These are phyloP conservation scores for Cladochytrium replicatum DNA, from an alignment of 192 early-diverging fungal species.

Conservation along the genomic window DNA sequence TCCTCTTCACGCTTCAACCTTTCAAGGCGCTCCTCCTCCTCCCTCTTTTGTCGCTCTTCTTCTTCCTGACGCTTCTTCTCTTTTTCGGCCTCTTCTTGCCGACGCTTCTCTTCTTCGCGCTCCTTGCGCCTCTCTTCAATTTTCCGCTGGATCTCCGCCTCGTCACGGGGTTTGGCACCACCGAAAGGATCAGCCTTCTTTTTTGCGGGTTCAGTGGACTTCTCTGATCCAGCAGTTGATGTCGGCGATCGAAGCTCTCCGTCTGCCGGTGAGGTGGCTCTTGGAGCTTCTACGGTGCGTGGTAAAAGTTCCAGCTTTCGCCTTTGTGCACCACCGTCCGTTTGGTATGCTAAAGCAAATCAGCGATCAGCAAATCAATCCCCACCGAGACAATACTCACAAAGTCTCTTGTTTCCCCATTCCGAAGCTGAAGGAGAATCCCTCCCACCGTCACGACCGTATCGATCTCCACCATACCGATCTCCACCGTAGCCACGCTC, in stretches of 20 bases:
- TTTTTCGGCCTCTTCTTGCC: conserved; percentile 23
- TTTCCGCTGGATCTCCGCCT: conserved; percentile 35
- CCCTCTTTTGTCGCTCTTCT: no score
- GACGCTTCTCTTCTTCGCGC: conserved; percentile 30
- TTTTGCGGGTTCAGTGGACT: conserved; percentile 18
- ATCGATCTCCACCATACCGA: conserved; percentile 10
- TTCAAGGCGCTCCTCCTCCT: no score
- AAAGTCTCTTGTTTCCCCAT: neutral
- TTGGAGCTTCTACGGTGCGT: conserved; percentile 14
- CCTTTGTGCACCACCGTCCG: conserved; percentile 20
- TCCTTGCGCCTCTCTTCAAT: conserved; percentile 37
- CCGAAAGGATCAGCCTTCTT: conserved; percentile 49
- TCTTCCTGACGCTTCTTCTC: conserved; percentile 9
- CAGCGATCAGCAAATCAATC: neutral
- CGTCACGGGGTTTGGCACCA: conserved; percentile 39
- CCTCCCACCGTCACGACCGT: conserved; percentile 6
- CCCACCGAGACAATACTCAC: neutral
- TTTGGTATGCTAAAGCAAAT: neutral
- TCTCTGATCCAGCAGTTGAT: conserved; percentile 3
- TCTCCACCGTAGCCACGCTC: conserved; percentile 4
- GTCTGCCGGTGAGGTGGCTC: neutral
- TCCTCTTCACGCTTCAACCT: neutral
- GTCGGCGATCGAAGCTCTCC: conserved; percentile 2
- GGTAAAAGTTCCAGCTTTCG: conserved; percentile 27
- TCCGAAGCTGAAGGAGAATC: neutral